Evolutionary conservation across 768 basidiomycete species (phyloP).

Genomic region (Kwoniella bestiolae): DNA sequence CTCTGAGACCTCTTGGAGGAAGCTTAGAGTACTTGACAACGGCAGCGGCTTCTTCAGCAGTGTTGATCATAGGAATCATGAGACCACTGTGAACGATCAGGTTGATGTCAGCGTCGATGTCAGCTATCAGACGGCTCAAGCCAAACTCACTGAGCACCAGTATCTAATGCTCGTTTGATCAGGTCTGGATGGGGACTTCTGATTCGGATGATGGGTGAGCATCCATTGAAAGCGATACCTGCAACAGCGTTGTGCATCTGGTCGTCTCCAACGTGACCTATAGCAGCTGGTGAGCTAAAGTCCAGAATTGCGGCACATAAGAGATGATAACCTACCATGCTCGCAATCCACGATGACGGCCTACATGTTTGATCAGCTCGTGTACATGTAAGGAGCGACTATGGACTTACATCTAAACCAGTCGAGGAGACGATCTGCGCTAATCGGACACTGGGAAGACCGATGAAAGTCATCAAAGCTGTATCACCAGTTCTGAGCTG

Average conservation of each 20-base stretch:
- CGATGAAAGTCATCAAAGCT: constrained; percentile 45
- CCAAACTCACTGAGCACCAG: constrained; percentile 20
- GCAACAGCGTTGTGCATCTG: constrained; percentile 46
- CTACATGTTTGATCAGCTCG: neutral
- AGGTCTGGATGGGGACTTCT: constrained; percentile 35
- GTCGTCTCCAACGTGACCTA: constrained; percentile 43
- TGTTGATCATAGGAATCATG: constrained; percentile 51
- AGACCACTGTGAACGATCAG: constrained; percentile 30
- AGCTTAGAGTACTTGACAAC: constrained; percentile 49
- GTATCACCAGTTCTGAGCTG: constrained; percentile 27
- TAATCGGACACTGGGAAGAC: constrained; percentile 28
- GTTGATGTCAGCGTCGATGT: neutral
- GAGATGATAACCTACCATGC: neutral
- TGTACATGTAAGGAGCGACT: neutral
- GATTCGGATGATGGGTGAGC: constrained; percentile 44
- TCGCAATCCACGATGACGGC: constrained; percentile 10
- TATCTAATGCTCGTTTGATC: constrained; percentile 44
- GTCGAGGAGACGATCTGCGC: constrained; percentile 43
- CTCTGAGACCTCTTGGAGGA: constrained; percentile 44
- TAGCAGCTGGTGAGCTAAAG: constrained; percentile 26
- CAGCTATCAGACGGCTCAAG: too few species aligned
- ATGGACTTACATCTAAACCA: constrained; percentile 38
- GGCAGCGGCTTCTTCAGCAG: constrained; percentile 36
- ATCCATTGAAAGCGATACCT: constrained; percentile 31
- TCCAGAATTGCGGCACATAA: neutral